Percentiles rank a stretch among this genome's conserved stretches.
Evolutionary conservation across 345 rosid genomes (phyloP).

Genomic region (Salix exigua): DNA sequence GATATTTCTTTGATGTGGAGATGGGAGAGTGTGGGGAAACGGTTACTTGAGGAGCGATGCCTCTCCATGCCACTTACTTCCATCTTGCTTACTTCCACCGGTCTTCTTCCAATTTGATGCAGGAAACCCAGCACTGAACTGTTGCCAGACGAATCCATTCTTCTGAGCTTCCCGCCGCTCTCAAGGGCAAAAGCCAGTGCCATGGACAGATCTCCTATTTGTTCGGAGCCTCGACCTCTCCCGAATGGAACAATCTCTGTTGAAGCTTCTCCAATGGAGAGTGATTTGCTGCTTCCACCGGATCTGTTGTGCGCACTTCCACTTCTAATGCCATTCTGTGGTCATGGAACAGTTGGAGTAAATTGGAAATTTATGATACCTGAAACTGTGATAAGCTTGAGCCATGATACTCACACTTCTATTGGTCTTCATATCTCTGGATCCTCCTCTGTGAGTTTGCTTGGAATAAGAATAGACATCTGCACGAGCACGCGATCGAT

Average conservation of each 20-base stretch:
- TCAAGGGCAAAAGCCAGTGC: conserved; percentile 71
- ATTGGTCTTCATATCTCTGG: conserved; percentile 32
- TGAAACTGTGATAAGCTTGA: neutral
- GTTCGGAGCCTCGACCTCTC: conserved; percentile 39
- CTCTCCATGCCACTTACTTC: conserved; percentile 31
- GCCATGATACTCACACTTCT: conserved; percentile 45
- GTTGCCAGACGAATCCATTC: conserved; percentile 48
- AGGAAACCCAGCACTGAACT: conserved; percentile 54
- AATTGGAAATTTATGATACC: conserved; percentile 11
- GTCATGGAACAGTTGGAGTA: conserved; percentile 15
- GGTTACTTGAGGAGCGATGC: conserved; percentile 35
- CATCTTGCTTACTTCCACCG: conserved; percentile 36
- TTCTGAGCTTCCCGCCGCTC: conserved; percentile 64
- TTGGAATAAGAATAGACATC: conserved; percentile 51
- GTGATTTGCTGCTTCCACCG: conserved; percentile 30
- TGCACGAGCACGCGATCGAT: conserved; percentile 22
- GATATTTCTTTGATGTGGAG: conserved; percentile 73
- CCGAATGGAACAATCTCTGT: conserved; percentile 55
- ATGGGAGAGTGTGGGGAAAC: conserved; percentile 49
- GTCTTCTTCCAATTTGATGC: conserved; percentile 57
- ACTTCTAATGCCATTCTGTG: conserved; percentile 43
- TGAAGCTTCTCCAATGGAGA: conserved; percentile 33
- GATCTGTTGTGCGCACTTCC: conserved; percentile 21
- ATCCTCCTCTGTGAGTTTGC: conserved; percentile 53
- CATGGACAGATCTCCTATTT: conserved; percentile 53